phyloP scores from a whole-genome alignment of 805 yeast species.

The Candida silvicultrix region DNA sequence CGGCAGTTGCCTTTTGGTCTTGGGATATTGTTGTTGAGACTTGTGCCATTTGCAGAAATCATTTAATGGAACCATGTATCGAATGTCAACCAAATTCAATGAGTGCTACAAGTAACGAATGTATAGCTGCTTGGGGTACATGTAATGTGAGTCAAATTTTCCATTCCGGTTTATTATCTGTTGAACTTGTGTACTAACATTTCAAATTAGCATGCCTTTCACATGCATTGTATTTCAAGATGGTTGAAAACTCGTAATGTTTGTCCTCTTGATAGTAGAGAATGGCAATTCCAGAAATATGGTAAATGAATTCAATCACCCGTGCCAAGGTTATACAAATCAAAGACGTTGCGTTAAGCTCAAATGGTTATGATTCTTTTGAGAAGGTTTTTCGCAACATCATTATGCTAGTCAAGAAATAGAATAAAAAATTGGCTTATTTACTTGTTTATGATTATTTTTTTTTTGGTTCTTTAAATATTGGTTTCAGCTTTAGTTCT shows the following conservation, averaged over 20 bases:
- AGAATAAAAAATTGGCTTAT: no score
- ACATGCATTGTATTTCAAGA: slow-evolving; percentile 89
- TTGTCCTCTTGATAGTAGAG: slow-evolving; percentile 93
- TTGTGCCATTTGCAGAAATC: slow-evolving; percentile 97
- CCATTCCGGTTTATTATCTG: not conserved
- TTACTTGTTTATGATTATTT: not conserved
- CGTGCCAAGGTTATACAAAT: no score
- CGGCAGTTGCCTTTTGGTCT: slow-evolving; percentile 99
- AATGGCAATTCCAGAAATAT: slow-evolving; percentile 75
- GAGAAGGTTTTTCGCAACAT: not conserved
- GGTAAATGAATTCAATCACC: slow-evolving; percentile 46
- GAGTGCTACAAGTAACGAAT: slow-evolving; percentile 57
- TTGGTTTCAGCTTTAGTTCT: not conserved
- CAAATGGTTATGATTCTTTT: not conserved
- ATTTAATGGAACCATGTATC: slow-evolving; percentile 96
- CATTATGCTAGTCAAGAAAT: not conserved
- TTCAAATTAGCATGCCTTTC: slow-evolving; percentile 73
- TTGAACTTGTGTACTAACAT: not conserved
- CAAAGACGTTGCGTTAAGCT: not conserved
- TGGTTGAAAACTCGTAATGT: slow-evolving; percentile 95
- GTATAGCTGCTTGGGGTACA: slow-evolving; percentile 95
- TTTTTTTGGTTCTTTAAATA: not conserved
- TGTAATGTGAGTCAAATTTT: slow-evolving; percentile 53
- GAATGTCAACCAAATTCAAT: slow-evolving; percentile 88
- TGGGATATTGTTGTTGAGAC: slow-evolving; percentile 96